Base-by-base conservation (phyloP, 345 rosid species). In the Corchorus olitorius region DNA sequence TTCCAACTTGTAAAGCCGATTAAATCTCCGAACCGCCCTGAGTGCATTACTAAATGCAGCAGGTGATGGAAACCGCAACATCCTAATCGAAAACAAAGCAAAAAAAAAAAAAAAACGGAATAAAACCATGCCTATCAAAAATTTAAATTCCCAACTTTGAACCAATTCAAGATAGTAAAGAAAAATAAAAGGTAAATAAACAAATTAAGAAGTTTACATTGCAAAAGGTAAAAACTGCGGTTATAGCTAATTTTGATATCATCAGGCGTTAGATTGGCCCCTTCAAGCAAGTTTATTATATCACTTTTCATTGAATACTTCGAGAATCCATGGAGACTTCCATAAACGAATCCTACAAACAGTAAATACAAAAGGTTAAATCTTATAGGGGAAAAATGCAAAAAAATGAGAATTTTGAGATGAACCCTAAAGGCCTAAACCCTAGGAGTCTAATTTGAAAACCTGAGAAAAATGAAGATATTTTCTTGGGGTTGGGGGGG, bases 181-280 rank as follows among this genome's bases (percentile, higher is more conserved):
- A 56, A 73, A 69, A 53, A 63, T 27, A 27, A 61, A 60, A 65
- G 43, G 27, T 39, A 71, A 64, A 72, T 11, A 46, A 79, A 48
- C 86, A 88, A 69, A 16, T 5, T 15, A 70, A 50, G 46, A 70
- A 17, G 33, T 12, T 70, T 53, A 70, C 96, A 86, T 84, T 68
- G 67, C 89, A 17, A 39, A 19, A 1, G 97, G 92, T 10, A 39
- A 10, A 71, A 85, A 79, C 17, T 41, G 35, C 80, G 85, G 73
- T 46, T 81, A 79, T 91, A 91, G 88, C 55, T 67, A 78, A 91
- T 76, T 79, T 83, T 94, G 71, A 94, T 79, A 72, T 92, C 96
- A 65, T 87, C 86, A 0, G 67, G 69, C 50, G 83, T 84, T 85
- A 94, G 83, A 20, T 83, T 80, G 81, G 83, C 81, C 37, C 88